Base-by-base conservation (phyloP, 2,329 filamentous ascomycete species). In the Bipolaris zeicola region DNA sequence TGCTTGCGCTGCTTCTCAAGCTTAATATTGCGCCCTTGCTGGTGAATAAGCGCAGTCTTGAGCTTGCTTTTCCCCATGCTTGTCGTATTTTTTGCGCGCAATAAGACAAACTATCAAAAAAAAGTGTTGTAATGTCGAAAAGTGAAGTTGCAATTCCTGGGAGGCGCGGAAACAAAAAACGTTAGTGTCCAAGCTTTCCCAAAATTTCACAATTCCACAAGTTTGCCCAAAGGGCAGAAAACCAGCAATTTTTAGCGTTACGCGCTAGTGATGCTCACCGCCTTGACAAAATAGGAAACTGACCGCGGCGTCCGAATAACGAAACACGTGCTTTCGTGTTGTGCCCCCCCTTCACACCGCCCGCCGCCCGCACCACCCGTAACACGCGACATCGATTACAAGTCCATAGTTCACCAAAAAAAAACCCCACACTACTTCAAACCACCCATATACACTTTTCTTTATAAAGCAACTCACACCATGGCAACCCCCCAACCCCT, bases 21-120 rank as follows among this genome's bases (percentile, higher is more conserved):
- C 62, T 89, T 88, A 60, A 90, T 89, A 65, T 95, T 89, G 45
- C 83, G 79, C 28, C 85, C 85, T 70, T 84, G 82, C 56, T 85
- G 77, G 50, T 81, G 79, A 63, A 87, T 83, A 20, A 88, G 81
- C 44, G 85, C 84, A 42, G 80, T 75, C 57, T 86, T 81, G 44
- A 88, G 76, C 71, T 86, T 87, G 61, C 81, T 82, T 53, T 72
- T 73, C 44, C 66, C 71, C 72, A 83, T 82, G 63, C 63, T 43
- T 49, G 59, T 26, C 46, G 16, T 46, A 3, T 33, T 3, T 33
- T 49, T 6, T 10, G 24, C 22, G 48, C 26, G 38, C 14, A 33
- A 1, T 34, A 33, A 5, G 18, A 26, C 5, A 31, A 5, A 20
- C 8, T 20, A 24, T 24, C 18, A 22, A 2, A 45, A 33, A 34